Conservation (phyloP, 768 basidiomycete genomes). For the Aureoboletus auriporus region DNA sequence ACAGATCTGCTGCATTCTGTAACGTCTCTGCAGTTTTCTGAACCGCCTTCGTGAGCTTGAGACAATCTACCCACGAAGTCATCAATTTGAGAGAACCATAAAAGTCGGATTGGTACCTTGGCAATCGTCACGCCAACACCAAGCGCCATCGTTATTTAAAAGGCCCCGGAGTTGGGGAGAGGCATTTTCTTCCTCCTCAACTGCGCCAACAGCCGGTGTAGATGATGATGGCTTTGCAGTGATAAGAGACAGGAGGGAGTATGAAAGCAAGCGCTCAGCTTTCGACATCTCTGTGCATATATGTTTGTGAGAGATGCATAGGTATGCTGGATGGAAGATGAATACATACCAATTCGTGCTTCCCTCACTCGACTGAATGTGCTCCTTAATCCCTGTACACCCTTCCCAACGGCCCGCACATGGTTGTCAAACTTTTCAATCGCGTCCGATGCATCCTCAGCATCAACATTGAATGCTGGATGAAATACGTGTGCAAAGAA, state of each 20-base stretch:
- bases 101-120: conserved; percentile 38
- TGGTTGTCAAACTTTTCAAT: conserved; percentile 64
- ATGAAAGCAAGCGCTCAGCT: conserved; percentile 69
- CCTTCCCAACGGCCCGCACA: conserved; percentile 59
- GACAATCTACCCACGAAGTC: conserved; percentile 48
- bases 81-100: not conserved
- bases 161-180: conserved; percentile 47
- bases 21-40: conserved; percentile 72
- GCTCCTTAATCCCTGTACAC: conserved; percentile 62
- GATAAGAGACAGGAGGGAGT: conserved; percentile 69
- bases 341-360: conserved; percentile 56
- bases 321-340: not conserved
- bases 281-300: conserved; percentile 66
- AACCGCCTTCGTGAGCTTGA: conserved; percentile 73
- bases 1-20: conserved; percentile 72
- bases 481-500: conserved; percentile 82
- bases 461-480: conserved; percentile 79
- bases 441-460: conserved; percentile 59
- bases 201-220: conserved; percentile 42
- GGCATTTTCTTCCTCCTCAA: conserved; percentile 43
- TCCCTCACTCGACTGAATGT: conserved; percentile 62
- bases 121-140: conserved; percentile 86
- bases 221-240: conserved; percentile 61
- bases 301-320: not conserved
- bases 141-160: conserved; percentile 69